Conservation (phyloP, 2,329 filamentous ascomycete species). For the Gaeumannomyces tritici region DNA sequence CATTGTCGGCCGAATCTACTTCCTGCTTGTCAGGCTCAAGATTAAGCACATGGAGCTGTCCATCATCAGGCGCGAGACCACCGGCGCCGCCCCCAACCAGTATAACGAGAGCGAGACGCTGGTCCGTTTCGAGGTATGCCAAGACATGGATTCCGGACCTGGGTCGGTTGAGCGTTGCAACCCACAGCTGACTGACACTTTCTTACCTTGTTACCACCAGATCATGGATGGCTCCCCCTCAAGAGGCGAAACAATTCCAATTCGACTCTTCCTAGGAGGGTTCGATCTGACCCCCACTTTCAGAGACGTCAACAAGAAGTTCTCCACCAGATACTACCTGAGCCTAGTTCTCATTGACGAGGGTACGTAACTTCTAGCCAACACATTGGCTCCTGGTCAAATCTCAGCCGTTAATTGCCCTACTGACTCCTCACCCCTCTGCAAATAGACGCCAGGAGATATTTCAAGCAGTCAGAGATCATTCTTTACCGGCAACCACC, state of each 20-base stretch:
- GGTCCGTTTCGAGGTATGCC: slow-evolving; percentile 77
- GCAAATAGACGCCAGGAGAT: slow-evolving; percentile 72
- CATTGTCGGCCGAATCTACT: slow-evolving; percentile 97
- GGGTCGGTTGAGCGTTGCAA: neutral
- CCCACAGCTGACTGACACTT: neutral
- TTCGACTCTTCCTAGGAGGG: slow-evolving; percentile 90
- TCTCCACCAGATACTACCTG: slow-evolving; percentile 94
- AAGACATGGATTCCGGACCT: neutral
- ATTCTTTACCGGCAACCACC: slow-evolving; percentile 82
- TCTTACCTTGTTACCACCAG: slow-evolving; percentile 24
- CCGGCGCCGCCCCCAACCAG: slow-evolving; percentile 91
- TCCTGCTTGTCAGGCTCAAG: slow-evolving; percentile 91
- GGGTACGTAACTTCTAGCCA: slow-evolving; percentile 40
- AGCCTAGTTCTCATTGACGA: slow-evolving; percentile 94
- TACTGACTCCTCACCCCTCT: neutral
- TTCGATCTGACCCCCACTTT: slow-evolving; percentile 98
- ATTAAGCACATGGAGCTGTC: slow-evolving; percentile 99
- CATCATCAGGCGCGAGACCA: slow-evolving; percentile 94
- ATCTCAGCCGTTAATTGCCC: slow-evolving; percentile 2
- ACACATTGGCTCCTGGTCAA: slow-evolving; percentile 5
- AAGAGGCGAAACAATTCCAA: slow-evolving; percentile 88
- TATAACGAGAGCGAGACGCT: slow-evolving; percentile 99
- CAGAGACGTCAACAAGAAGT: slow-evolving; percentile 99
- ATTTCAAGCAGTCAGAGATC: slow-evolving; percentile 99
- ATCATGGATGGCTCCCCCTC: slow-evolving; percentile 99